Evolutionary conservation across 768 basidiomycete species (phyloP).

Genomic region (Kwoniella bestiolae): DNA sequence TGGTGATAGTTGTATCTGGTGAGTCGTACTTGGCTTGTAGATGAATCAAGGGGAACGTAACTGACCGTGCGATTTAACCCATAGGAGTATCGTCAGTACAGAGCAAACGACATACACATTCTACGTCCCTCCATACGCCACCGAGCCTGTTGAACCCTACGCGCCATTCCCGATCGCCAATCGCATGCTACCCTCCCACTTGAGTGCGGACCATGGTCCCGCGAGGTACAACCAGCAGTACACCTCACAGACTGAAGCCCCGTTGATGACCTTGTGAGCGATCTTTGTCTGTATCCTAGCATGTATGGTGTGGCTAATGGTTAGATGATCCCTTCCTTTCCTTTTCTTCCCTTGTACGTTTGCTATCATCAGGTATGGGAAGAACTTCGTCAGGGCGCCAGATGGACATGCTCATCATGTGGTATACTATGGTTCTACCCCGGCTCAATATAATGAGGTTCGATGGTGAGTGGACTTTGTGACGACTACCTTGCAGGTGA

Average conservation of each 20-base stretch:
- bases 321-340: conserved; percentile 1
- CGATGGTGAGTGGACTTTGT: conserved; percentile 40
- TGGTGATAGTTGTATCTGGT: conserved; percentile 46
- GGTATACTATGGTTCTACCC: conserved; percentile 47
- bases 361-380: conserved; percentile 34
- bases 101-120: conserved; percentile 52
- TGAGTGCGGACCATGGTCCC: conserved; percentile 22
- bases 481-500: background rate
- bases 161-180: conserved; percentile 43
- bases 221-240: conserved; percentile 30
- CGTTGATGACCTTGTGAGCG: conserved; percentile 50
- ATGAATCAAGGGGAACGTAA: background rate
- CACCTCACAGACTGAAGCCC: conserved; percentile 33
- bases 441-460: conserved; percentile 44
- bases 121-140: conserved; percentile 42
- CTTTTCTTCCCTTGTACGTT: background rate
- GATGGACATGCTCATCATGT: conserved; percentile 31
- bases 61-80: background rate
- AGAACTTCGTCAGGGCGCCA: conserved; percentile 31
- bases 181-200: conserved; percentile 35
- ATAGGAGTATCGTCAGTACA: conserved; percentile 53
- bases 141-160: conserved; percentile 30
- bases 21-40: background rate
- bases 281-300: background rate
- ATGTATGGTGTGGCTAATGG: background rate